These are phyloP conservation scores for Fusarium oxysporum DNA, from an alignment of 2,329 filamentous ascomycete species.

Conservation along the genomic window DNA sequence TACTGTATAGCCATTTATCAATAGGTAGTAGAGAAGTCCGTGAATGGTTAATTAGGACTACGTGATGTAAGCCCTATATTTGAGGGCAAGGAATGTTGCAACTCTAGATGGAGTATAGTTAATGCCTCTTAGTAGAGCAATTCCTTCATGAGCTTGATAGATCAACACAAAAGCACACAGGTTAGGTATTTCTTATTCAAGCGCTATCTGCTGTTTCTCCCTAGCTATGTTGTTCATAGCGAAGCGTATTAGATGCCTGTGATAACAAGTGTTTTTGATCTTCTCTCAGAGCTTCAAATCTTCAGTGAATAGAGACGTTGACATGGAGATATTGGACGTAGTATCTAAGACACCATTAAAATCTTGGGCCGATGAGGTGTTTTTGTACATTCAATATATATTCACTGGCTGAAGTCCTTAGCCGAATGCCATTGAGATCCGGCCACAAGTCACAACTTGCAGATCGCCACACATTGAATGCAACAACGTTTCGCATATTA, in stretches of 20 bases:
- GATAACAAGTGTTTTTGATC: not conserved
- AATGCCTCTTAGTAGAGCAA: too few species aligned
- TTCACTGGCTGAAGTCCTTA: not conserved
- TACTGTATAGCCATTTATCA: not conserved
- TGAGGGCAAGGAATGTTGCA: not conserved
- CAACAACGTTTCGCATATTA: fast-evolving
- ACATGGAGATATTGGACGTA: not conserved
- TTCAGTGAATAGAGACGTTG: not conserved
- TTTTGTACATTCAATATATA: not conserved
- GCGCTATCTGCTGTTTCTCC: too few species aligned
- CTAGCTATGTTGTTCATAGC: not conserved
- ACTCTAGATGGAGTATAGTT: too few species aligned
- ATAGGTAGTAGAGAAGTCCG: not conserved
- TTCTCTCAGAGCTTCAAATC: too few species aligned
- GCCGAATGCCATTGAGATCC: not conserved
- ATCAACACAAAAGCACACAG: fast-evolving
- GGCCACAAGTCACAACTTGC: not conserved
- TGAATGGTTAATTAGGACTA: not conserved
- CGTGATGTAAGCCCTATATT: not conserved
- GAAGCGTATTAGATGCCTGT: not conserved
- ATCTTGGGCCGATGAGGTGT: too few species aligned
- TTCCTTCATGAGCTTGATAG: not conserved
- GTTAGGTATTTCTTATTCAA: not conserved
- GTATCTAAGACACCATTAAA: not conserved
- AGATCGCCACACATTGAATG: not conserved